phyloP scores from a whole-genome alignment of 768 basidiomycete genomes.

The Xerocomus potaroensis region DNA sequence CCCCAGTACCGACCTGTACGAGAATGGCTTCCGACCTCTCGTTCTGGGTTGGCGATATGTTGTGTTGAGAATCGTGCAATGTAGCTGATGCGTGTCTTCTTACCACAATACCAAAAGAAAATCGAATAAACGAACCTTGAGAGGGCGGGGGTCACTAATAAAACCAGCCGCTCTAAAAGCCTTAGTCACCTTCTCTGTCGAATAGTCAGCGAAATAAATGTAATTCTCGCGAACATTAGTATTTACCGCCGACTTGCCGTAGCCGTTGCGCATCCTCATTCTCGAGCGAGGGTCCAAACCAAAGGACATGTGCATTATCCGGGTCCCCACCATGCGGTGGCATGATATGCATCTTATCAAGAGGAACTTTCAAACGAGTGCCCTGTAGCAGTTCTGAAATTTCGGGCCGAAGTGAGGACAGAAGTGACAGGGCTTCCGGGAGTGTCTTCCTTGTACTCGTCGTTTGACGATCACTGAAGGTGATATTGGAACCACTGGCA shows the following conservation, averaged over 20 bases:
- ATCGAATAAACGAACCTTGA: slow-evolving; percentile 38
- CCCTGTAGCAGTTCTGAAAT: slow-evolving; percentile 40
- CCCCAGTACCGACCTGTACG: slow-evolving; percentile 34
- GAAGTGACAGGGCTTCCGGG: slow-evolving; percentile 39
- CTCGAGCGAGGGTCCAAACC: slow-evolving; percentile 44
- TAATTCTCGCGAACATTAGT: too few species aligned
- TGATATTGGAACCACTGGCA: slow-evolving; percentile 3
- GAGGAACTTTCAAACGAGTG: slow-evolving; percentile 33
- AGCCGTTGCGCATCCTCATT: slow-evolving; percentile 30
- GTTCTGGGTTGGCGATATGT: slow-evolving; percentile 37
- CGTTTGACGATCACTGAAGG: not conserved
- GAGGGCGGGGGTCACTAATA: slow-evolving; percentile 42
- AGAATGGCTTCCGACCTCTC: slow-evolving; percentile 35
- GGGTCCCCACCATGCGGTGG: slow-evolving; percentile 33
- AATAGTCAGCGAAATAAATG: slow-evolving; percentile 4
- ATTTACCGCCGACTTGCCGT: slow-evolving; percentile 34
- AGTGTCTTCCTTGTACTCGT: slow-evolving; percentile 29
- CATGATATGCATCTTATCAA: slow-evolving; percentile 51
- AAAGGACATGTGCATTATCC: slow-evolving; percentile 52
- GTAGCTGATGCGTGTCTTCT: slow-evolving; percentile 31
- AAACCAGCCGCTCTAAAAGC: slow-evolving; percentile 41
- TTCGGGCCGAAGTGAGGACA: slow-evolving; percentile 33
- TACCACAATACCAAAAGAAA: not conserved
- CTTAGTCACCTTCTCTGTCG: slow-evolving; percentile 38
- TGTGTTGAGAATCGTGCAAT: slow-evolving; percentile 50